These are phyloP conservation scores for Suillus discolor DNA, from an alignment of 768 basidiomycete species.

Conservation along the genomic window DNA sequence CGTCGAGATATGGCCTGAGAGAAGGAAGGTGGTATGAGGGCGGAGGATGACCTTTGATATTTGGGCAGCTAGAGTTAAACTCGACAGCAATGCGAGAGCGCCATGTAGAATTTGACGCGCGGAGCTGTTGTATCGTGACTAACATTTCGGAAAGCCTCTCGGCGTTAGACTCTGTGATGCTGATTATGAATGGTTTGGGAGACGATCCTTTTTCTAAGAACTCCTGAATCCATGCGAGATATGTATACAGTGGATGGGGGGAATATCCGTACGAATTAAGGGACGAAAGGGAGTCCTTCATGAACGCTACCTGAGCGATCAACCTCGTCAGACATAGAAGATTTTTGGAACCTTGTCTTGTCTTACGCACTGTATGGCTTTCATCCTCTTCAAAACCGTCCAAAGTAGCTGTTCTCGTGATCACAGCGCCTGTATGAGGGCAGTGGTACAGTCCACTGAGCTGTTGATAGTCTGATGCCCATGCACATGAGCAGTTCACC, in stretches of 20 bases:
- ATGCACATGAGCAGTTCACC: slow-evolving; percentile 79
- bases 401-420: slow-evolving; percentile 76
- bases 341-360: not conserved
- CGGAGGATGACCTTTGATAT: slow-evolving; percentile 63
- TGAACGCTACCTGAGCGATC: slow-evolving; percentile 58
- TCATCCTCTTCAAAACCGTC: slow-evolving; percentile 70
- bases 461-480: slow-evolving; percentile 73
- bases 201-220: slow-evolving; percentile 39
- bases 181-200: slow-evolving; percentile 76
- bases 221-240: slow-evolving; percentile 62
- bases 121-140: slow-evolving; percentile 58
- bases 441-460: slow-evolving; percentile 67
- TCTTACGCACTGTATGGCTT: slow-evolving; percentile 56
- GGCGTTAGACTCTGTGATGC: slow-evolving; percentile 67
- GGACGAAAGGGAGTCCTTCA: slow-evolving; percentile 53
- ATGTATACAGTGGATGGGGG: slow-evolving; percentile 67
- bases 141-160: slow-evolving; percentile 58
- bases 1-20: slow-evolving; percentile 55
- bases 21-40: slow-evolving; percentile 61
- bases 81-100: slow-evolving; percentile 64
- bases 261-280: slow-evolving; percentile 90
- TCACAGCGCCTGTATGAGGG: slow-evolving; percentile 74
- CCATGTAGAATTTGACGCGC: slow-evolving; percentile 37
- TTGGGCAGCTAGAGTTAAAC: slow-evolving; percentile 86
- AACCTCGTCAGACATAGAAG: slow-evolving; percentile 4